Percentiles rank a stretch among this genome's conserved stretches.
These are phyloP conservation scores for Tetracladium maxilliforme DNA, from an alignment of 2,329 filamentous ascomycete species.

Conservation along the genomic window DNA sequence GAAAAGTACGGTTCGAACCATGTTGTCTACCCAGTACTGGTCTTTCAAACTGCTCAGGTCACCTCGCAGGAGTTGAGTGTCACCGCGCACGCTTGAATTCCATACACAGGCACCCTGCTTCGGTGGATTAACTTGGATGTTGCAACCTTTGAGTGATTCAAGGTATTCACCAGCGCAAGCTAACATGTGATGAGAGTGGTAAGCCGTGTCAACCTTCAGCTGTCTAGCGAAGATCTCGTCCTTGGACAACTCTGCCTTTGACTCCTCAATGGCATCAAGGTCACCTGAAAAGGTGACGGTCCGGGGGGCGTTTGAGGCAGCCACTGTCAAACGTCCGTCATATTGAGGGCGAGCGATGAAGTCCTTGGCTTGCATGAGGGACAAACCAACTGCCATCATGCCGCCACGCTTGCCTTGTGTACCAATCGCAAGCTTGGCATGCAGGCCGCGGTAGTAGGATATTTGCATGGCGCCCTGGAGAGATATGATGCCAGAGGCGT, in stretches of 20 bases:
- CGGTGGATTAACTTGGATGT: slow-evolving; percentile 2
- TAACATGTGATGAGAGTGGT: slow-evolving; percentile 6
- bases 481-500: slow-evolving; percentile 17
- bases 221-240: slow-evolving; percentile 4
- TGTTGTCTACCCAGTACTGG: slow-evolving; percentile 26
- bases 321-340: slow-evolving; percentile 13
- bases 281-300: slow-evolving; percentile 4
- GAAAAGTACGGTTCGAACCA: slow-evolving; percentile 29
- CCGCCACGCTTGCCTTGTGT: slow-evolving; percentile 7
- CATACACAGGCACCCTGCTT: slow-evolving; percentile 3
- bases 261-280: slow-evolving; percentile 8
- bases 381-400: slow-evolving; percentile 17
- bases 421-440: slow-evolving; percentile 4
- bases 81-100: slow-evolving; percentile 6
- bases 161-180: slow-evolving; percentile 8
- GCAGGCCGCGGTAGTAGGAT: slow-evolving; percentile 2
- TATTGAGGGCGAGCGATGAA: slow-evolving; percentile 5
- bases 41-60: slow-evolving; percentile 11
- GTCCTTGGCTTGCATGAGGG: slow-evolving; percentile 10
- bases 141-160: slow-evolving; percentile 3
- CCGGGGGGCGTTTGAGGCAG: slow-evolving; percentile 9
- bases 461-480: slow-evolving; percentile 11
- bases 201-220: slow-evolving; percentile 6
- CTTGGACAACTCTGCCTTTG: slow-evolving; percentile 5
- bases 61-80: no score